Base-by-base conservation (phyloP, 2,329 filamentous ascomycete species). In the Fusarium albidum region DNA sequence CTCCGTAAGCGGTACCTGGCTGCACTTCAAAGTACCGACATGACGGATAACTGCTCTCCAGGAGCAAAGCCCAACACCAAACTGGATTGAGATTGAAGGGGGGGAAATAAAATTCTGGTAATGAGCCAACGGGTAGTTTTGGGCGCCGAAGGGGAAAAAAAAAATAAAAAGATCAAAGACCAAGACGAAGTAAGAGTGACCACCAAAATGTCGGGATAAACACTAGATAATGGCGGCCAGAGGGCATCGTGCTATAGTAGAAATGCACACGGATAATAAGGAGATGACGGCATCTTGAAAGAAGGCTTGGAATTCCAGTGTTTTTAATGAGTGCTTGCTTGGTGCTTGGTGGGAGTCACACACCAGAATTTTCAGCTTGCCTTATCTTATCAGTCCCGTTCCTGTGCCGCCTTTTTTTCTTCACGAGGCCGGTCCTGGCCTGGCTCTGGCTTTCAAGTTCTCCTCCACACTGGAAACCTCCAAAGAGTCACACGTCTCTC, bases 401-500 rank as follows among this genome's bases (percentile, higher is more conserved):
- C 44, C 50, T 38, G 57, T 59, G 50, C 65, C 61, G 57, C 65
- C 56, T 61, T 66, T 68, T 68, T 68, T 65, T 59, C 41, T 59
- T 53, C 41, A 50, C 52, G 47, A 34, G 45, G 33, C 38, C 44
- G 39, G 37, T 51, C 44, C 46, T 52, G 55, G 38, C 49, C 43
- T 48, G n/a, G n/a, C n/a, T 50, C 57, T 52, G 55, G 38, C 49
- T 46, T 48, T 55, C 42, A 50, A 50, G 46, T 44, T 51, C 50
- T 51, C 53, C 56, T 52, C 59, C 52, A 55, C 47, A 49, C 47
- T 49, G 34, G 57, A 60, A 53, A 41, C 26, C 41, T 57, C 32
- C 48, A 62, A 63, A 65, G 59, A 69, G 66, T 64, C 63, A 64
- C 55, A n/a, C 59, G 52, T 62, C 59, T 61, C 57, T 60, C 57